Conservation (phyloP, 2,329 filamentous ascomycete species). For the Xenoacremonium recifei region DNA sequence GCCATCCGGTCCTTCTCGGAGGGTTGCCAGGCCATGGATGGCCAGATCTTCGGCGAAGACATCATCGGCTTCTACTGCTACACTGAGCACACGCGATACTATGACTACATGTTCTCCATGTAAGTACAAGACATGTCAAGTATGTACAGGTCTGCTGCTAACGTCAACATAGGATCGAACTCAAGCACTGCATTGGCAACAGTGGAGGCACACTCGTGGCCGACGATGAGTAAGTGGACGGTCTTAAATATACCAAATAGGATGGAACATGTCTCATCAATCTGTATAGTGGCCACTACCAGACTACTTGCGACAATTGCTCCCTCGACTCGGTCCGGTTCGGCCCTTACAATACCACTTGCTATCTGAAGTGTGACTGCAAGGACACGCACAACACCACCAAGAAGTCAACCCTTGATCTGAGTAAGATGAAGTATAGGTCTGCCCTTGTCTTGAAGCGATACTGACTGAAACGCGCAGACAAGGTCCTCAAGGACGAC, state of each 20-base stretch:
- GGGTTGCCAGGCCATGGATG: constrained; percentile 7
- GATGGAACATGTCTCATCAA: not conserved
- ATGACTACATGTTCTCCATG: constrained; percentile 6
- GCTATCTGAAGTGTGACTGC: constrained; percentile 4
- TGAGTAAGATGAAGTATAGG: constrained; percentile 1
- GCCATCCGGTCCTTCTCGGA: constrained; percentile 3
- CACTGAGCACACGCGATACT: not conserved
- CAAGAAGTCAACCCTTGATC: constrained; percentile 2
- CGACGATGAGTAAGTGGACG: constrained; percentile 4
- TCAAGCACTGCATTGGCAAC: constrained; percentile 6
- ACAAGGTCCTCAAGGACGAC: constrained; percentile 5
- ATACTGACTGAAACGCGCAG: constrained; percentile 1
- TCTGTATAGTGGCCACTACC: constrained; percentile 3
- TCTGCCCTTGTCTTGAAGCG: no score
- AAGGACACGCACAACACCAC: constrained; percentile 1
- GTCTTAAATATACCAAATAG: no score
- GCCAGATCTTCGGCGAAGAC: constrained; percentile 7
- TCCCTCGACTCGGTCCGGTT: not conserved
- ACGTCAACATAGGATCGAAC: constrained; percentile 3
- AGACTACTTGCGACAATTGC: constrained; percentile 5
- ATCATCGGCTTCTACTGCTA: constrained; percentile 6
- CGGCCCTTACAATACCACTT: constrained; percentile 1
- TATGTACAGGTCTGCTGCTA: not conserved
- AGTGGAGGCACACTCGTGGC: constrained; percentile 3
- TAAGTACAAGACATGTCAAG: not conserved